Evolutionary conservation across 768 basidiomycete species (phyloP).

Genomic region (Pilatotrama ljubarskyi): DNA sequence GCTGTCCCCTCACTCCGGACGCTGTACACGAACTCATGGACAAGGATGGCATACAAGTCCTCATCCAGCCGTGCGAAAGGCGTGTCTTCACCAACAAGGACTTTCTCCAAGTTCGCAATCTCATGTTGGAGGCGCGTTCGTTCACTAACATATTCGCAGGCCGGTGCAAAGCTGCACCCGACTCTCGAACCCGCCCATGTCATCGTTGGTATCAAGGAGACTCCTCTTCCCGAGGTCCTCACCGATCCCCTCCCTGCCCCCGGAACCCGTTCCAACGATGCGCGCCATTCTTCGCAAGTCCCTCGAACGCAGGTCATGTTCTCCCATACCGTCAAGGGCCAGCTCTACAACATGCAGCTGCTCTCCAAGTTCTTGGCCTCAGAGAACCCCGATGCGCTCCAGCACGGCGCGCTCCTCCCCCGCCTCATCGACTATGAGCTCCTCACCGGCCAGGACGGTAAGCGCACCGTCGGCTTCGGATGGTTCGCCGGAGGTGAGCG

Average conservation of each 20-base stretch:
- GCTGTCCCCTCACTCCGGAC: conserved; percentile 79
- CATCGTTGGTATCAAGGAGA: conserved; percentile 88
- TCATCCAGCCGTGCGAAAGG: conserved; percentile 75
- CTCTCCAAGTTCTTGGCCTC: conserved; percentile 60
- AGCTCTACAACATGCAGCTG: conserved; percentile 81
- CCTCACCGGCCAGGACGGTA: conserved; percentile 59
- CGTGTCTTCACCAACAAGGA: conserved; percentile 68
- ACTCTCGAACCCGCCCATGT: conserved; percentile 68
- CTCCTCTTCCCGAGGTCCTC: conserved; percentile 63
- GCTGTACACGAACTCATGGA: conserved; percentile 63
- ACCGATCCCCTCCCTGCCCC: conserved; percentile 41
- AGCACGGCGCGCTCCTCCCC: conserved; percentile 34
- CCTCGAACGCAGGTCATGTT: conserved; percentile 85
- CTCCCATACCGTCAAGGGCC: conserved; percentile 88
- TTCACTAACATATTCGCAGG: conserved; percentile 43
- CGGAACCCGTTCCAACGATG: conserved; percentile 10
- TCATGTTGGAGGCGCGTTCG: neutral
- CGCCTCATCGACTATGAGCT: conserved; percentile 86
- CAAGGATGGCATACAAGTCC: conserved; percentile 58
- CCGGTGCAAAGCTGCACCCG: conserved; percentile 67
- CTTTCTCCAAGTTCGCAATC: conserved; percentile 58
- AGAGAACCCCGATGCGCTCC: conserved; percentile 17
- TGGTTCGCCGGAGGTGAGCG: conserved; percentile 85
- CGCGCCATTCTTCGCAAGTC: conserved; percentile 21
- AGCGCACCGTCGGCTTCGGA: conserved; percentile 86